These are phyloP conservation scores for Nannochloropsis oceanica DNA, from an alignment of 108 stramenopile genomes.

Conservation along the genomic window DNA sequence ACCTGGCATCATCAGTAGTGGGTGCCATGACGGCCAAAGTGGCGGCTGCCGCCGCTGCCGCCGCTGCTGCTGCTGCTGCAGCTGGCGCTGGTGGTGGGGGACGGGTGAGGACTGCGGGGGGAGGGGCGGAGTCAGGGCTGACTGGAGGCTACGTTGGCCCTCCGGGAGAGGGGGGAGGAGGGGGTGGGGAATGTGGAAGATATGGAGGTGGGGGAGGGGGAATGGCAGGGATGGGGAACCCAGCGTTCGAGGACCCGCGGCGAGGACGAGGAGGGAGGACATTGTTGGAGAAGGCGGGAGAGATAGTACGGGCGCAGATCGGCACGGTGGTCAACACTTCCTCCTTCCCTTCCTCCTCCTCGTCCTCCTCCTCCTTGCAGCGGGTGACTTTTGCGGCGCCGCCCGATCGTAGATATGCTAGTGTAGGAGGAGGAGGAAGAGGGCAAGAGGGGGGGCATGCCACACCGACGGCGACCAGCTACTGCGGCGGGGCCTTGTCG, in stretches of 20 bases:
- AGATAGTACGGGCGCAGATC: not conserved
- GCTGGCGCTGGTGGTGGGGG: not conserved
- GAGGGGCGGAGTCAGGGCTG: not conserved
- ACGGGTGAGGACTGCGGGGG: not conserved
- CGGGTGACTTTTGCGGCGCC: not conserved
- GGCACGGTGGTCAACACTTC: not conserved
- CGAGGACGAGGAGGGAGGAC: constrained; percentile 29
- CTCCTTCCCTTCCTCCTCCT: not conserved
- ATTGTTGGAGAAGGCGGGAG: not conserved
- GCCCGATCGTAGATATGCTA: not conserved
- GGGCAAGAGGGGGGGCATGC: not conserved
- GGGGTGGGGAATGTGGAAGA: no score
- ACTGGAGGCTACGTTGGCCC: not conserved
- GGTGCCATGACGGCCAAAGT: not conserved
- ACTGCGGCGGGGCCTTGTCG: not conserved
- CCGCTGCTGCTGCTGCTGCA: not conserved
- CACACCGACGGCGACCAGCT: not conserved
- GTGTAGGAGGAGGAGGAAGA: not conserved
- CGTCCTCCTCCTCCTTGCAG: not conserved
- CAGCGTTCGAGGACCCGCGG: constrained; percentile 66
- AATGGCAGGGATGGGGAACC: constrained; percentile 79
- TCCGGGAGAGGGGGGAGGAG: not conserved
- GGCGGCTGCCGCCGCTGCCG: not conserved
- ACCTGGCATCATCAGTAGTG: not conserved
- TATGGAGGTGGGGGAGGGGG: constrained; percentile 19